phyloP scores from a whole-genome alignment of 139 green algal species.

The Tetradesmus obliquus region DNA sequence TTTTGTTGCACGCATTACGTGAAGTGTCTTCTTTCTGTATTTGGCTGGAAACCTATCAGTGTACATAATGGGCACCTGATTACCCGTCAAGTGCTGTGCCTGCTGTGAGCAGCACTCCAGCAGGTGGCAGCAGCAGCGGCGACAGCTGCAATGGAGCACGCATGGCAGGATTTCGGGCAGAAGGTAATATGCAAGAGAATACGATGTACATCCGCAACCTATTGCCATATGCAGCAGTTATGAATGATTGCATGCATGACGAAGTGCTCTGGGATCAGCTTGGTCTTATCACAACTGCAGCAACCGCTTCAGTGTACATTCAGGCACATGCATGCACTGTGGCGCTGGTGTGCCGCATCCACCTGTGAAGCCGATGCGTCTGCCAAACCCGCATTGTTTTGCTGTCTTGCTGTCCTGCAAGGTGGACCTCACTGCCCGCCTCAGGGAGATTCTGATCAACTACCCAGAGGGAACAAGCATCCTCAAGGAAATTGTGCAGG shows the following conservation, averaged over 20 bases:
- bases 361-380: too few species aligned
- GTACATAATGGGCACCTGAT: background rate
- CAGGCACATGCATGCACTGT: background rate
- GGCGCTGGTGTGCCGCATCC: too few species aligned
- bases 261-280: too few species aligned
- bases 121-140: background rate
- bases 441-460: constrained; percentile 80
- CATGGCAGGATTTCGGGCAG: constrained; percentile 74
- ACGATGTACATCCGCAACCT: too few species aligned
- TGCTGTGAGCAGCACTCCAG: background rate
- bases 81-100: background rate
- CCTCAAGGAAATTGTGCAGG: constrained; percentile 84
- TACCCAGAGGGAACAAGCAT: constrained; percentile 84
- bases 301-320: background rate
- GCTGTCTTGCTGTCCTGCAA: background rate
- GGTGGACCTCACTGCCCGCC: constrained; percentile 77
- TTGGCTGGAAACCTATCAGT: background rate
- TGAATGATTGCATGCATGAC: too few species aligned
- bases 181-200: background rate
- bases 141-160: background rate
- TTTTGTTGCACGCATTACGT: background rate
- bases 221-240: background rate
- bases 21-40: too few species aligned
- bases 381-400: too few species aligned
- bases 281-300: background rate